Evolutionary conservation across 345 rosid species (phyloP), one percentile per base, ranked within the genome.

Genomic region (Pugionium dolabratum): DNA sequence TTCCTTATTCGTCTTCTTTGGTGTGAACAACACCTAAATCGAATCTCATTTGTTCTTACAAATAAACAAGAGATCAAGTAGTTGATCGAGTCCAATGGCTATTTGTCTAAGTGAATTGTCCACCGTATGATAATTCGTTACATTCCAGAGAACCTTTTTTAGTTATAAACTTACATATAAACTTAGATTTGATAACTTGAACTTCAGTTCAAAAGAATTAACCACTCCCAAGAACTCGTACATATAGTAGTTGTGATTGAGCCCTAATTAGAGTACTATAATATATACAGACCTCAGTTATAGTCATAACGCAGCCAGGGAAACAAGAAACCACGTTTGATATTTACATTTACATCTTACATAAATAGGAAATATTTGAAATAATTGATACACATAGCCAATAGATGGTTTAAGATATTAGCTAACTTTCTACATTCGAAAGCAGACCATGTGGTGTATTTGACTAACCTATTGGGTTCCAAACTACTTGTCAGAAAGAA

Each of bases 41-140:
- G 18, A 9, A 34, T 35, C 35, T 35, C 33, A 3, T 35, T n/a
- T n/a, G 44, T 9, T 35, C 35, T 10, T 9, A 47, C 10, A 26
- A 34, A 34, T 33, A 45, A 60, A 59, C 39, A 18, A 7, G 37
- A 42, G 8, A 59, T 32, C 41, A 30, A 28, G 50, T 59, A 31
- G 30, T 11, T 43, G 39, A 59, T 18, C 18, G 18, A 18, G 39
- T 43, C 64, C 64, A 59, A 44, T 32, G 52, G 31, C 30, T 7
- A 32, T 32, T 59, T n/a, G 32, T 9, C 44, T 0, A 41, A 42
- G 27, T 59, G 52, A 18, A 33, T 45, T 36, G 10, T 46, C 27
- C 34, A 26, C 7, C 6, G 8, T 32, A 32, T 18, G 31, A 60
- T 1, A 45, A 34, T 42, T 42, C 49, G 32, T 43, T 2, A 10